Evolutionary conservation across 1,284 basidiomycete species (phyloP).

Genomic region (Sanguinoderma infundibulare): DNA sequence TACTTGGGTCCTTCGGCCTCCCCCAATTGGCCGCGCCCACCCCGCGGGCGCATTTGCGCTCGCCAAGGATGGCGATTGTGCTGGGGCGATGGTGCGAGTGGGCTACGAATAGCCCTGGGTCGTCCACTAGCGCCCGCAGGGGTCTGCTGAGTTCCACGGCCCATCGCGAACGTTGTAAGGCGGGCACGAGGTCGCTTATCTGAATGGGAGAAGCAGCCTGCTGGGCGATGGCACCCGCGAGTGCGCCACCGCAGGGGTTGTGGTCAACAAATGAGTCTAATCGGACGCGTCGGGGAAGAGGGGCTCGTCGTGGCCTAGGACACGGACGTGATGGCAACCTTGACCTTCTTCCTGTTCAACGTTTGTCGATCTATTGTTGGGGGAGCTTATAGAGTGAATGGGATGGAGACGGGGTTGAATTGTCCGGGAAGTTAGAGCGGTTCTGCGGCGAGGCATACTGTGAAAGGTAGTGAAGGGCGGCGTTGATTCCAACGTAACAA

Average conservation of each 20-base stretch:
- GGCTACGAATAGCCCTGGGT: constrained; percentile 6
- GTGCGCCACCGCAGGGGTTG: constrained; percentile 4
- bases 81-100: neutral
- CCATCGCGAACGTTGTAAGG: constrained; percentile 3
- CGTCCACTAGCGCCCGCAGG: constrained; percentile 5
- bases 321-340: neutral
- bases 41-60: neutral
- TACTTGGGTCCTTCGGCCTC: neutral
- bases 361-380: neutral
- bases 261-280: neutral
- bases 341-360: neutral
- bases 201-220: constrained; percentile 15
- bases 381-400: neutral
- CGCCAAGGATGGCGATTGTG: neutral
- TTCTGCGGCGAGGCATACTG: no score
- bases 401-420: neutral
- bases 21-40: neutral
- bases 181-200: constrained; percentile 22
- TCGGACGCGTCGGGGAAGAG: neutral
- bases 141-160: neutral
- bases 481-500: neutral
- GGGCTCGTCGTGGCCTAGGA: neutral
- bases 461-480: neutral
- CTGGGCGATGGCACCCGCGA: constrained; percentile 4
- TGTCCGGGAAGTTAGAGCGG: neutral